Conservation (phyloP, 1,139 yeast species). For the Lodderomyces margitis region DNA sequence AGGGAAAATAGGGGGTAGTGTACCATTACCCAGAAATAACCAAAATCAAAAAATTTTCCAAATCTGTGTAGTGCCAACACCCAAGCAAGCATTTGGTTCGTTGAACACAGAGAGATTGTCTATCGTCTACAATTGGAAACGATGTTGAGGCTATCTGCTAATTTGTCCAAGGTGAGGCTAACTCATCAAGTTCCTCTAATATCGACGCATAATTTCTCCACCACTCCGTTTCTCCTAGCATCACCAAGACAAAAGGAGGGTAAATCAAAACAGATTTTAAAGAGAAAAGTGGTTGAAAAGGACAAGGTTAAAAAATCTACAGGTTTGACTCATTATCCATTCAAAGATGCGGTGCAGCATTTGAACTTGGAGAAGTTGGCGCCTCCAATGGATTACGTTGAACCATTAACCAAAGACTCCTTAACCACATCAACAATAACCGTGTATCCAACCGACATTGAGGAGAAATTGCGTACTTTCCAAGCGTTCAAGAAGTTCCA, state of each 20-base stretch:
- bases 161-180: slow-evolving; percentile 7
- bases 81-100: too few relatives aligned
- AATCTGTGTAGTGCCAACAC: too few relatives aligned
- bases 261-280: slow-evolving; percentile 17
- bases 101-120: too few relatives aligned
- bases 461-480: slow-evolving; percentile 23
- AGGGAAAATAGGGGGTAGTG: not conserved
- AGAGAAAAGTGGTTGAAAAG: slow-evolving; percentile 28
- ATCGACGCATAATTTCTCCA: slow-evolving; percentile 4
- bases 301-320: slow-evolving; percentile 17
- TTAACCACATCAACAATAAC: slow-evolving; percentile 18
- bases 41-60: not conserved
- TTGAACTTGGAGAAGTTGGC: slow-evolving; percentile 16
- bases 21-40: not conserved
- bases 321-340: slow-evolving; percentile 44
- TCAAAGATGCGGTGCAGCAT: slow-evolving; percentile 38
- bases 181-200: not conserved
- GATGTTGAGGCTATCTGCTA: slow-evolving; percentile 6
- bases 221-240: slow-evolving; percentile 13
- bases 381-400: slow-evolving; percentile 5
- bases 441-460: slow-evolving; percentile 22
- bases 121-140: not conserved
- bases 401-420: not conserved
- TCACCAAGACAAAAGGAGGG: slow-evolving; percentile 24
- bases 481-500: slow-evolving; percentile 66